Evolutionary conservation across 1,139 yeast species (phyloP), one percentile per base, ranked within the genome.

Genomic region (Scheffersomyces parashehatae): DNA sequence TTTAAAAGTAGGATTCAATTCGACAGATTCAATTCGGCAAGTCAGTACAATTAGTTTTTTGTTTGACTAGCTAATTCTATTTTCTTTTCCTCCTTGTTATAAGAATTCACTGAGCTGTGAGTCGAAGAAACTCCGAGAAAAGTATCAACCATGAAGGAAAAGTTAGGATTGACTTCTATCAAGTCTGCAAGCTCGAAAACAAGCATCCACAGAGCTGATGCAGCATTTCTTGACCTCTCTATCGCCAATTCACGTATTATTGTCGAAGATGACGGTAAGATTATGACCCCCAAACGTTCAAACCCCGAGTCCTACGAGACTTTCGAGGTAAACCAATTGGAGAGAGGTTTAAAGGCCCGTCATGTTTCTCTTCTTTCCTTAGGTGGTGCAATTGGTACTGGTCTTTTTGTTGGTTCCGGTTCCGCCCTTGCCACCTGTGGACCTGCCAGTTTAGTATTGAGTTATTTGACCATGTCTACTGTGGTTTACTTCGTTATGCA

Each of bases 401-500:
- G 75, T 39, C 56, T 71, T 37, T 70, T 71, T 49, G 64, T 79
- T 40, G 81, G 82, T 39, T 65, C 79, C 5, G 82, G 83, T 41
- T 60, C 73, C 10, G 70, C 75, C 3, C 60, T 80, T 34, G 55
- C 70, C 9, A 52, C 55, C 11, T 69, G 75, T 56, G 85, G 84
- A 10, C 83, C 84, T 1, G 83, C 75, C 1, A 68, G 77, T 12
- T 56, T 80, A 37, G 63, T 79, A 11, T 57, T 75, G 15, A 70
- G 80, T 12, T 80, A 77, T 58, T 40, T 73, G 15, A 61, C 81
- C 42, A 70, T 81, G 71, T 72, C 83, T 24, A 54, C 72, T 16
- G 72, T 81, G 41, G 76, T 82, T 36, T 82, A 73, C 67, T 67
- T 73, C 29, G 78, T 82, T 38, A 79, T 81, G 81, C 80, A 79